phyloP scores from a whole-genome alignment of 176 grass and related monocot species.

The Thinopyrum elongatum region DNA sequence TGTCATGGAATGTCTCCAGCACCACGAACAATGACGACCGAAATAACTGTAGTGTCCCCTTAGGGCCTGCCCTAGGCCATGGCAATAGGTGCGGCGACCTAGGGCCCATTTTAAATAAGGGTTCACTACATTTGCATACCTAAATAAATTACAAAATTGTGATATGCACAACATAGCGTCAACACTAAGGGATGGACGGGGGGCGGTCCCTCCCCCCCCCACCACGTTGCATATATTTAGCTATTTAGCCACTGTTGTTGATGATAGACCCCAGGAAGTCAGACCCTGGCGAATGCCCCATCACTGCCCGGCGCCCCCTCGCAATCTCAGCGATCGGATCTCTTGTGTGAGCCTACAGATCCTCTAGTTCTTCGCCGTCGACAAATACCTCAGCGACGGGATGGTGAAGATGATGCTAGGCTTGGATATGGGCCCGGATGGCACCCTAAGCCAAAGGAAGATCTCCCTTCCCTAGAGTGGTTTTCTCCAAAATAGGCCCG shows the following conservation, averaged over 20 bases:
- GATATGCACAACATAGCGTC: too few relatives aligned
- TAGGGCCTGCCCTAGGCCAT: conserved; percentile 48
- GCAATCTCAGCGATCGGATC: conserved; percentile 48
- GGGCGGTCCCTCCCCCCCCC: too few relatives aligned
- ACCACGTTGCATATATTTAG: too few relatives aligned
- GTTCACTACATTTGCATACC: too few relatives aligned
- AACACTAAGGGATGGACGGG: too few relatives aligned
- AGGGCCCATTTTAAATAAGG: too few relatives aligned
- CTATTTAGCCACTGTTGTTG: neutral
- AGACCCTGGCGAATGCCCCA: neutral
- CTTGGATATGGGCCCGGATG: conserved; percentile 50
- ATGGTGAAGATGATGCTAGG: conserved; percentile 68
- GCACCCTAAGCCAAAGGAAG: conserved; percentile 50
- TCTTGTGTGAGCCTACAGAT: conserved; percentile 51
- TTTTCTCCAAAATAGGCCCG: conserved; percentile 57
- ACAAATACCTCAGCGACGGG: conserved; percentile 47
- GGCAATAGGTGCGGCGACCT: too few relatives aligned
- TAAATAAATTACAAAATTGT: conserved; percentile 4
- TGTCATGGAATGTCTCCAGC: conserved; percentile 45
- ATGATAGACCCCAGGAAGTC: conserved; percentile 53
- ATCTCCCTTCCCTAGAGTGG: conserved; percentile 59
- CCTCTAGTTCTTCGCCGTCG: conserved; percentile 40
- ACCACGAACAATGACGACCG: conserved; percentile 45
- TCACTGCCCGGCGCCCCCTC: neutral
- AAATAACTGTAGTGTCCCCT: conserved; percentile 61